A percentile compares a stretch with the other conserved stretches of the same genome.
phyloP scores from a whole-genome alignment of 352 stramenopile species.

The Albugo laibachii region DNA sequence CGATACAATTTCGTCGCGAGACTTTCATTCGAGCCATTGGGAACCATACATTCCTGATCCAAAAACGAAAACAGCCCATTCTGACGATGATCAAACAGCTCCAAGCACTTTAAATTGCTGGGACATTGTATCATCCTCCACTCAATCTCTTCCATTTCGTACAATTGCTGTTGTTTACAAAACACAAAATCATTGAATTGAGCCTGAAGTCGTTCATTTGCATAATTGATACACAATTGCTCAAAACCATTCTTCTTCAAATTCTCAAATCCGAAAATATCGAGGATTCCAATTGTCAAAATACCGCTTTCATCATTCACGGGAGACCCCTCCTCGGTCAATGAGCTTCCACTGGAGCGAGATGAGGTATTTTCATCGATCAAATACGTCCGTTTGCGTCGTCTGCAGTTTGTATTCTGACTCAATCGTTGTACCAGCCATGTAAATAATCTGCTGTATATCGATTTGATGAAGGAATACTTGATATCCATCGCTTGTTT shows the following conservation, averaged over 20 bases:
- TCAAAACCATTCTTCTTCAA: conserved; percentile 69
- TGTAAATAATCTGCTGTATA: conserved; percentile 92
- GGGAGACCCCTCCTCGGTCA: conserved; percentile 23
- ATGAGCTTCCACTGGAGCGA: conserved; percentile 10
- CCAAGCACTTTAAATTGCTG: conserved; percentile 60
- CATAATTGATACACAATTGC: conserved; percentile 78
- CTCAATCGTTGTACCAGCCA: conserved; percentile 83
- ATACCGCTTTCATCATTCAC: not conserved
- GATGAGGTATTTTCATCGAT: conserved; percentile 24
- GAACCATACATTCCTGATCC: conserved; percentile 70
- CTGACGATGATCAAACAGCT: conserved; percentile 63
- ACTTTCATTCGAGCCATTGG: conserved; percentile 63
- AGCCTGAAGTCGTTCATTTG: conserved; percentile 63
- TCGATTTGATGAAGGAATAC: conserved; percentile 89
- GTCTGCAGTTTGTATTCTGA: conserved; percentile 50
- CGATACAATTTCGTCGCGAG: conserved; percentile 66
- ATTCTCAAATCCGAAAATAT: conserved; percentile 82
- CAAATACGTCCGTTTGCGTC: not conserved
- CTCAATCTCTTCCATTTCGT: conserved; percentile 69
- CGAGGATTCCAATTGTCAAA: conserved; percentile 55
- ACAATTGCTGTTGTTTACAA: conserved; percentile 67
- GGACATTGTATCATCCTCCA: conserved; percentile 64
- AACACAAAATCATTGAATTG: conserved; percentile 84
- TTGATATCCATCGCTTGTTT: conserved; percentile 76
- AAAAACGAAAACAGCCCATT: conserved; percentile 63